Conservation (phyloP, 805 yeast species). For the Suhomyces canberraensis region DNA sequence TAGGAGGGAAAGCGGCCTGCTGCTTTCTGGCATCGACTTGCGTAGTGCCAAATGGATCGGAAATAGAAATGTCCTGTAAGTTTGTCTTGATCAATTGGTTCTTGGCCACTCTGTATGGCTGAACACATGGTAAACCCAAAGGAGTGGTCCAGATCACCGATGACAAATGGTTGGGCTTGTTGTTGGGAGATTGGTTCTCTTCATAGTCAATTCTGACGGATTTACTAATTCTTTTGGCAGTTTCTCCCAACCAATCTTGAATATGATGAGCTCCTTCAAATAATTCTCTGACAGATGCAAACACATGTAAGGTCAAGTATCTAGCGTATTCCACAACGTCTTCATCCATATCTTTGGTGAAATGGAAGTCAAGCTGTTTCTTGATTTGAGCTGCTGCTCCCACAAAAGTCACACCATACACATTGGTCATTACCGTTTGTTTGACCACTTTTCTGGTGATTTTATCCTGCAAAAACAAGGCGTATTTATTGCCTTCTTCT, state of each 20-base stretch:
- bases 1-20: conserved; percentile 92
- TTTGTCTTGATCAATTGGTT: conserved; percentile 72
- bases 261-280: conserved; percentile 91
- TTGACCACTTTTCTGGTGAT: conserved; percentile 86
- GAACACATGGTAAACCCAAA: conserved; percentile 91
- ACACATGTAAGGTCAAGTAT: conserved; percentile 75
- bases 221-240: conserved; percentile 77
- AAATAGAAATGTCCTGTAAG: conserved; percentile 79
- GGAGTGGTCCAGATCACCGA: conserved; percentile 98
- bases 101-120: conserved; percentile 79
- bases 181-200: conserved; percentile 26
- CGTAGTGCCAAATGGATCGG: conserved; percentile 81
- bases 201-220: conserved; percentile 69
- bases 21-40: conserved; percentile 89
- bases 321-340: conserved; percentile 42
- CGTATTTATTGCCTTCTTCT: conserved; percentile 51
- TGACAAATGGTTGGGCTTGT: conserved; percentile 66
- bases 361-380: conserved; percentile 64
- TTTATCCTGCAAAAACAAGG: conserved; percentile 53
- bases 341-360: conserved; percentile 43
- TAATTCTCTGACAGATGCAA: conserved; percentile 77
- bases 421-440: conserved; percentile 98
- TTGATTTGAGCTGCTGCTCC: conserved; percentile 91
- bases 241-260: conserved; percentile 93
- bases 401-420: conserved; percentile 91